Percentiles rank a stretch among this genome's conserved stretches.
Evolutionary conservation across 75 land plant genomes (phyloP).

Genomic region (Pinus albicaulis): DNA sequence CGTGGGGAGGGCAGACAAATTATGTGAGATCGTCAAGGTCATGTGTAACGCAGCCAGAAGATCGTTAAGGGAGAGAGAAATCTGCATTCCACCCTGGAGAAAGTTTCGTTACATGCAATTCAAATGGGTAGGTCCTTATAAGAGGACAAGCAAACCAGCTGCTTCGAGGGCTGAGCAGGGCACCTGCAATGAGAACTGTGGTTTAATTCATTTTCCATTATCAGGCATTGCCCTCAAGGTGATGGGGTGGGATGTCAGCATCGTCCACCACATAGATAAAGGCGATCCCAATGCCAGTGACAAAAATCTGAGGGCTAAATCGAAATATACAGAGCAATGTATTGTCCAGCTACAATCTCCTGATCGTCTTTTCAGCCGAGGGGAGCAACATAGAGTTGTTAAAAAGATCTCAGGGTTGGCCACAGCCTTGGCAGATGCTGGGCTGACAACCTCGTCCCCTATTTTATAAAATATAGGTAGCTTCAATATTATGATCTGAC

Average conservation of each 20-base stretch:
- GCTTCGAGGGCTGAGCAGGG: slow-evolving; percentile 65
- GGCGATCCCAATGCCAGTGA: too few species aligned
- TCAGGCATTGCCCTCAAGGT: not conserved
- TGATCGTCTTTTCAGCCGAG: not conserved
- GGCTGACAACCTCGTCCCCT: too few species aligned
- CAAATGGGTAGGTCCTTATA: slow-evolving; percentile 65
- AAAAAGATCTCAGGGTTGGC: not conserved
- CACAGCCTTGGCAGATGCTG: not conserved
- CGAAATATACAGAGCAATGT: not conserved
- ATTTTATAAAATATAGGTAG: too few species aligned
- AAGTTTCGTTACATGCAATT: slow-evolving; percentile 62
- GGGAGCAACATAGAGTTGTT: not conserved
- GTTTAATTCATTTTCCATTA: slow-evolving; percentile 31
- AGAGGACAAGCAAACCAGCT: slow-evolving; percentile 33
- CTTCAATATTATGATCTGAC: too few species aligned
- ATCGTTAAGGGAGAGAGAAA: slow-evolving; percentile 49
- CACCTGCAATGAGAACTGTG: slow-evolving; percentile 9
- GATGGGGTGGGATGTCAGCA: not conserved
- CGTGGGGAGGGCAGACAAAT: slow-evolving; percentile 47
- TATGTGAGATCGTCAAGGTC: slow-evolving; percentile 41
- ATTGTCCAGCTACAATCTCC: too few species aligned
- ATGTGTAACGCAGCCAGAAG: slow-evolving; percentile 55
- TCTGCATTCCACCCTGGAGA: slow-evolving; percentile 78
- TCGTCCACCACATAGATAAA: not conserved
- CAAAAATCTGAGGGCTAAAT: not conserved